Conservation (phyloP, 345 rosid genomes). For the Draba incana region DNA sequence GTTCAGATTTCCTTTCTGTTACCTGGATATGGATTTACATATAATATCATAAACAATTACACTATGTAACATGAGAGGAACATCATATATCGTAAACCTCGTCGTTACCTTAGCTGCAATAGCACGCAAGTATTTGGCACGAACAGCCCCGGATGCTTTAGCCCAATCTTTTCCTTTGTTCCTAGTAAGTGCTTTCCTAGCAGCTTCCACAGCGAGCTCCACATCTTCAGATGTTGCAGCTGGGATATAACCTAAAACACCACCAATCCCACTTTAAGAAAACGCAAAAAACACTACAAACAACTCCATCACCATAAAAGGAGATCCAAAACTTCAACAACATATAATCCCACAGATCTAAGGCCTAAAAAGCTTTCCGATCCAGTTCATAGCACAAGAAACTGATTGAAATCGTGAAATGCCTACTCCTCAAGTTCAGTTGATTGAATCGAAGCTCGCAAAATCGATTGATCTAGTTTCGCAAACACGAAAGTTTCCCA, state of each 20-base stretch:
- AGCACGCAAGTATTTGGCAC: constrained; percentile 92
- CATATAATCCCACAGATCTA: constrained; percentile 17
- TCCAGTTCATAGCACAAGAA: background rate
- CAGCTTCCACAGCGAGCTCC: constrained; percentile 86
- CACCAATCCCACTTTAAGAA: constrained; percentile 25
- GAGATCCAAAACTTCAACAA: constrained; percentile 12
- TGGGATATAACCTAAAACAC: constrained; percentile 78
- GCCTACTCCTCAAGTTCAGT: background rate
- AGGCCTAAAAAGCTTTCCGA: background rate
- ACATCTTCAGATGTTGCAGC: constrained; percentile 96
- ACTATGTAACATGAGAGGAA: too few relatives aligned
- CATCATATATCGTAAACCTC: background rate
- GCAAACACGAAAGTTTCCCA: background rate
- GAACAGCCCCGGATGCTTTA: constrained; percentile 69
- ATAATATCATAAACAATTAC: constrained; percentile 20
- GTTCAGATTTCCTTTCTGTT: constrained; percentile 70
- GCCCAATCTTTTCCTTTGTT: constrained; percentile 90
- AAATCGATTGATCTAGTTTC: constrained; percentile 7
- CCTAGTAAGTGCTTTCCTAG: constrained; percentile 69
- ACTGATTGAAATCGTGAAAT: background rate
- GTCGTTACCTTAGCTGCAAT: constrained; percentile 85
- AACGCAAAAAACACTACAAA: background rate
- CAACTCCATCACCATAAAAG: background rate
- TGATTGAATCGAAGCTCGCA: constrained; percentile 11
- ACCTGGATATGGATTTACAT: constrained; percentile 52